Percentiles rank a stretch among this genome's conserved stretches.
Evolutionary conservation across 768 basidiomycete genomes (phyloP).

Genomic region (Rhodosporidiobolus sp.): DNA sequence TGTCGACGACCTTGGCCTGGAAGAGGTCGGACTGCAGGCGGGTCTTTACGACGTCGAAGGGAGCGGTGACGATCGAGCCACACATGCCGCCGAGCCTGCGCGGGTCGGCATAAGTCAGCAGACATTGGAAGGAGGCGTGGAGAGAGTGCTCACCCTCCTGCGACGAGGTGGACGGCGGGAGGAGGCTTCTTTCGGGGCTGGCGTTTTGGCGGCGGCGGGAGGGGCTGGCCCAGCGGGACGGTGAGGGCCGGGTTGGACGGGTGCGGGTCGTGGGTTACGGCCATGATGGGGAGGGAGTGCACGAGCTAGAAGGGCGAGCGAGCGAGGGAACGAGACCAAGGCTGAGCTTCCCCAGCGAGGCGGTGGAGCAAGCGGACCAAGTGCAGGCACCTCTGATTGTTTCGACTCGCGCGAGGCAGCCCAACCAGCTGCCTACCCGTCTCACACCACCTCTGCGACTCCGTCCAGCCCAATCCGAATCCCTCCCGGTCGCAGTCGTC

Average conservation of each 20-base stretch:
- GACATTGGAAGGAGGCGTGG: rapidly evolving
- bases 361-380: not conserved
- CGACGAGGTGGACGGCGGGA: slow-evolving; percentile 42
- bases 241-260: slow-evolving; percentile 8
- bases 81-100: slow-evolving; percentile 91
- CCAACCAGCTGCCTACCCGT: too few species aligned
- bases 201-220: not conserved
- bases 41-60: slow-evolving; percentile 98
- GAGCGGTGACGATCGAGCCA: slow-evolving; percentile 91
- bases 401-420: too few species aligned
- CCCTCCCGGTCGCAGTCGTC: not conserved
- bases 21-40: slow-evolving; percentile 81
- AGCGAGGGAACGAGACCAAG: not conserved
- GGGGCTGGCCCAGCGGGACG: slow-evolving; percentile 15
- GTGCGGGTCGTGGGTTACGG: not conserved
- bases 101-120: not conserved
- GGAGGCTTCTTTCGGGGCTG: slow-evolving; percentile 19
- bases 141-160: slow-evolving; percentile 40
- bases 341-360: not conserved
- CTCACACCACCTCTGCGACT: too few species aligned
- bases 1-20: slow-evolving; percentile 28
- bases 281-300: not conserved
- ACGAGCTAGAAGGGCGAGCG: not conserved
- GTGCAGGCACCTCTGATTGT: too few species aligned
- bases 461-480: too few species aligned